These are phyloP conservation scores for Neurospora sp. DNA, from an alignment of 495 filamentous ascomycete genomes.

Conservation along the genomic window DNA sequence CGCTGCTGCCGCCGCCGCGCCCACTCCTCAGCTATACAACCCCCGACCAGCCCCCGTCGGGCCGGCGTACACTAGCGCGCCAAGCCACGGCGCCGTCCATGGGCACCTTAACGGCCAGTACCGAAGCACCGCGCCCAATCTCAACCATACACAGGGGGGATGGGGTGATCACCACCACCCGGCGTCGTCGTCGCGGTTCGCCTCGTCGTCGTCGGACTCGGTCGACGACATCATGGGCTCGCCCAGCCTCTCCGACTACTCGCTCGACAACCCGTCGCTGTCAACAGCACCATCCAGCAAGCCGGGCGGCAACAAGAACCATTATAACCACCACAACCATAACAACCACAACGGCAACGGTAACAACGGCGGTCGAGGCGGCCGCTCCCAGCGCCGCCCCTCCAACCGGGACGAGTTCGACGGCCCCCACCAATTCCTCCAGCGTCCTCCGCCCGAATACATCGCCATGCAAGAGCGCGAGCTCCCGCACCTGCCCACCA, in stretches of 20 bases:
- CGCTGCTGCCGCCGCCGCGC: constrained; percentile 19
- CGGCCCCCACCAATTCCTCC: constrained; percentile 70
- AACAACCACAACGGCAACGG: constrained; percentile 30
- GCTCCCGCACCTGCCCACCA: constrained; percentile 71
- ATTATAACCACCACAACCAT: constrained; percentile 7
- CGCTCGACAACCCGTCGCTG: constrained; percentile 27
- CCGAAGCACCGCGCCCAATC: constrained; percentile 11
- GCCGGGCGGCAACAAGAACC: neutral
- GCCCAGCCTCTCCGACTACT: constrained; percentile 35
- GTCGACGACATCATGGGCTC: constrained; percentile 38
- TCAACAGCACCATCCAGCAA: neutral
- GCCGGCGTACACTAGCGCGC: constrained; percentile 14
- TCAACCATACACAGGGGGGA: neutral
- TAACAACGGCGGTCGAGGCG: constrained; percentile 34
- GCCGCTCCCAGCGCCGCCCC: constrained; percentile 54
- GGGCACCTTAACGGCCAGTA: constrained; percentile 23
- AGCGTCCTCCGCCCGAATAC: constrained; percentile 52
- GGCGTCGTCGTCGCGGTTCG: constrained; percentile 19
- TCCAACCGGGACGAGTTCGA: constrained; percentile 87
- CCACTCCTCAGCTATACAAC: constrained; percentile 24
- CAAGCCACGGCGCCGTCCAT: constrained; percentile 13
- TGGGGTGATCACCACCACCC: neutral
- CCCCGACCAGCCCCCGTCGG: constrained; percentile 23
- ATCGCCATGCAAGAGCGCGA: constrained; percentile 67
- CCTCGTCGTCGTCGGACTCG: constrained; percentile 33